Base-by-base conservation (phyloP, 2,329 filamentous ascomycete species). In the Fusarium nurragi region DNA sequence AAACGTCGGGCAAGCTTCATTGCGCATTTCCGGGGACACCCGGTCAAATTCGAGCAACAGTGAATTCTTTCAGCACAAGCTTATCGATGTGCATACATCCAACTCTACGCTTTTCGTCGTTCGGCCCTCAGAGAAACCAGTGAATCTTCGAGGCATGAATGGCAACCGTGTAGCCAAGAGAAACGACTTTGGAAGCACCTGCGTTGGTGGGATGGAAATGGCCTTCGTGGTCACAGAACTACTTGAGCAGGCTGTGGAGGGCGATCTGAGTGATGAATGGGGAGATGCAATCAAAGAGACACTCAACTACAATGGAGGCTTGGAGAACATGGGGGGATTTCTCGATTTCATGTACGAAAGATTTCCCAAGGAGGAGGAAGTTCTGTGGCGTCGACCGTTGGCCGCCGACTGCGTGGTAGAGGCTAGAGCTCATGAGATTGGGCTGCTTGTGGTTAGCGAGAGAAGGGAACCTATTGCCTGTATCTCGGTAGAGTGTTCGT, bases 161-260 rank as follows among this genome's bases (percentile, higher is more conserved):
- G 52, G 59, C 22, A 64, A 38, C 22, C 46, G 53, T 13, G 26
- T 36, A 21, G 37, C 43, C 14, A 32, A 6, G 22, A n/a, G 34
- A 30, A 25, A 38, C 14, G 34, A 56, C n/a, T 62, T 62, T 18
- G 56, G 28, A 18, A 61, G 19, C 8, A 50, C 45, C 23, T 61
- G 56, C 18, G 50, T 62, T 18, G 50, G 59, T 11, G 44, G 44
- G 10, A 56, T 62, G 56, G 59, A 61, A 22, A 62, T 62, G 50
- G 56, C 50, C n/a, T 50, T 61, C n/a, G 56, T 62, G 4, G 49
- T 50, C 4, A 50, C 45, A 14, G 56, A 56, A 38, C 16, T 61
- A 13, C 44, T 62, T 6, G 59, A 61, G 18, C 39, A 13, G 12
- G 23, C 37, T 36, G 34, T 43, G 13, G 26, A 50, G 28, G 50